These are phyloP conservation scores for Cercophora samala DNA, from an alignment of 495 filamentous ascomycete species.

Conservation along the genomic window DNA sequence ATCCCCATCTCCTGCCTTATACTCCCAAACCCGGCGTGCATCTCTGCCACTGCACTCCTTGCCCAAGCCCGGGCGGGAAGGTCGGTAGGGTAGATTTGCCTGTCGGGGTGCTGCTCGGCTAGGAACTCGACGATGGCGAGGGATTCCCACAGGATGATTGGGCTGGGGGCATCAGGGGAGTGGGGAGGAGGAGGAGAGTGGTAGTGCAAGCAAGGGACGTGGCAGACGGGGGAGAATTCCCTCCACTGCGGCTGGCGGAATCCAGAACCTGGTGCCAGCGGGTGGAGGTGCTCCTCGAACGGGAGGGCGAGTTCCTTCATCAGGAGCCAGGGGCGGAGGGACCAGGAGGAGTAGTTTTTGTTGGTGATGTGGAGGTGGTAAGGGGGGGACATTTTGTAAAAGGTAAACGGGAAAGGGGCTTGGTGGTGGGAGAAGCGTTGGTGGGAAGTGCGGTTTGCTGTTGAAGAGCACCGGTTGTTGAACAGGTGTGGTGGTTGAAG, in stretches of 20 bases:
- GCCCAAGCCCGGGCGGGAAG: slow-evolving; percentile 47
- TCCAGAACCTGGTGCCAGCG: slow-evolving; percentile 19
- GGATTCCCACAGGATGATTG: slow-evolving; percentile 45
- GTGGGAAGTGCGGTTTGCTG: no score
- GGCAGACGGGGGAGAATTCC: slow-evolving; percentile 33
- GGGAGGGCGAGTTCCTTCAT: slow-evolving; percentile 30
- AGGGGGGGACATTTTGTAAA: background rate
- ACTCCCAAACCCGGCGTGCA: slow-evolving; percentile 52
- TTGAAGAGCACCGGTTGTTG: no score
- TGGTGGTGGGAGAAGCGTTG: no score
- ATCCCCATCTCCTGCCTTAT: slow-evolving; percentile 44
- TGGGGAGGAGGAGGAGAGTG: background rate
- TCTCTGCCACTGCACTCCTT: slow-evolving; percentile 49
- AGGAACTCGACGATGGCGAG: slow-evolving; percentile 55
- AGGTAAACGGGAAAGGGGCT: no score
- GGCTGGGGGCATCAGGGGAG: background rate
- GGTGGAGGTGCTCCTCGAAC: slow-evolving; percentile 27
- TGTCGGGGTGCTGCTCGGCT: slow-evolving; percentile 45
- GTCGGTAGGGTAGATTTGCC: slow-evolving; percentile 47
- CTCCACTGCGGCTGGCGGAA: slow-evolving; percentile 22
- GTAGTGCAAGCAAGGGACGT: slow-evolving; percentile 36
- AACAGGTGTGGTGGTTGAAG: no score
- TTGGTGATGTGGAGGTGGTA: slow-evolving; percentile 34
- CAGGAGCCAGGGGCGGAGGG: slow-evolving; percentile 35
- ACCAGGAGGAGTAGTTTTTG: slow-evolving; percentile 40